phyloP scores from a whole-genome alignment of 2,329 filamentous ascomycete species.

The Drechslera avenae region DNA sequence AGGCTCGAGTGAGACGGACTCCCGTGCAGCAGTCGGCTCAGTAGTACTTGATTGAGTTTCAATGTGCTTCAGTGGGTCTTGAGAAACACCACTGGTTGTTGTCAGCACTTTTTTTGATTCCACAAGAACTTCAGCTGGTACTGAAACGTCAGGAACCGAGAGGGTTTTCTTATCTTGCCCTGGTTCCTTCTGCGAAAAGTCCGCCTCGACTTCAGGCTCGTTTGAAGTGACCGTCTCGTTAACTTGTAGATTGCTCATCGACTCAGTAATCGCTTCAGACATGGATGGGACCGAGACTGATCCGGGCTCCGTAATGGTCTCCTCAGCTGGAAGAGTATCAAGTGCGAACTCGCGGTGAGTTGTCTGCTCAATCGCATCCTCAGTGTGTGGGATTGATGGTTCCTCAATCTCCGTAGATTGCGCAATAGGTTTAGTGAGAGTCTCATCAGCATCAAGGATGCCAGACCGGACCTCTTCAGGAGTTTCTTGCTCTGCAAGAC shows the following conservation, averaged over 20 bases:
- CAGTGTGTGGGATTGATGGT: not conserved
- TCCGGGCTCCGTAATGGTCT: no score
- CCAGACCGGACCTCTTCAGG: not conserved
- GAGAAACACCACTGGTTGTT: not conserved
- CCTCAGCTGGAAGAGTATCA: no score
- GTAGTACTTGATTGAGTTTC: conserved; percentile 2
- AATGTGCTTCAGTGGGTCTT: not conserved
- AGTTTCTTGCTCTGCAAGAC: not conserved
- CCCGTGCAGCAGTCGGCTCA: conserved; percentile 1
- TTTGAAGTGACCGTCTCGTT: conserved; percentile 9
- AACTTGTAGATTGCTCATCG: conserved; percentile 6
- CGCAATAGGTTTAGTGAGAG: not conserved
- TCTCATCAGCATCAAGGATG: not conserved
- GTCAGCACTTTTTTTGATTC: conserved; percentile 5
- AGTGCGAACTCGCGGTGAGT: no score
- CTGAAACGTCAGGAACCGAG: conserved; percentile 16
- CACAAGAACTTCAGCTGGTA: conserved; percentile 10
- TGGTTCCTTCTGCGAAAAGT: conserved; percentile 25
- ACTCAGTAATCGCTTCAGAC: conserved; percentile 5
- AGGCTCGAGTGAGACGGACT: not conserved
- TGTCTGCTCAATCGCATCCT: no score
- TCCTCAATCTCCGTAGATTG: conserved; percentile 10
- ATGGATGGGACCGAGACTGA: not conserved
- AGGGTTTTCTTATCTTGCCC: conserved; percentile 38
- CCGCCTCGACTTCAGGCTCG: conserved; percentile 22